phyloP scores from a whole-genome alignment of 2,329 filamentous ascomycete genomes.

The Daldinia sp. region DNA sequence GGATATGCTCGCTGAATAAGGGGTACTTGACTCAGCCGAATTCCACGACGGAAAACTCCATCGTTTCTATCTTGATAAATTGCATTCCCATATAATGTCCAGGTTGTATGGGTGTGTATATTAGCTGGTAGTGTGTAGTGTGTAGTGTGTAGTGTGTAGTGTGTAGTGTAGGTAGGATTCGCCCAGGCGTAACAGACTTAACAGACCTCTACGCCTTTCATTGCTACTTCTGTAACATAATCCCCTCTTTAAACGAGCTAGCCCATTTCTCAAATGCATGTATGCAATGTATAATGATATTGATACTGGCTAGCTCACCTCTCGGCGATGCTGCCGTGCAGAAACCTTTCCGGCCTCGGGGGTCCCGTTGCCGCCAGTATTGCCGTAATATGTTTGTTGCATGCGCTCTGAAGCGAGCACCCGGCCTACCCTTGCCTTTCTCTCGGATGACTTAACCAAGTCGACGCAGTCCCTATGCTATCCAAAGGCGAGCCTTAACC shows the following conservation, averaged over 20 bases:
- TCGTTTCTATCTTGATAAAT: background rate
- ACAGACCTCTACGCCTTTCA: background rate
- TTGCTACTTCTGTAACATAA: constrained; percentile 7
- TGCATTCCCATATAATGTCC: background rate
- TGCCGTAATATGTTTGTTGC: constrained; percentile 26
- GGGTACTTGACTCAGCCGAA: constrained; percentile 18
- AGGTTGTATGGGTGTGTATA: too few relatives aligned
- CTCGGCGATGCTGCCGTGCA: constrained; percentile 33
- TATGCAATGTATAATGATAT: constrained; percentile 30
- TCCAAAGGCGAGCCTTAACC: constrained; percentile 15
- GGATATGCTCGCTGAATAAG: constrained; percentile 11
- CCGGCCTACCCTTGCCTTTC: constrained; percentile 27
- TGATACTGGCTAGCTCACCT: constrained; percentile 27
- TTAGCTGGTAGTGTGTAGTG: background rate
- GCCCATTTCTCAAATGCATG: constrained; percentile 11
- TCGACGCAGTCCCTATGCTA: constrained; percentile 6
- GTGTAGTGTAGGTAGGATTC: too few relatives aligned
- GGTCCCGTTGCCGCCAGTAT: constrained; percentile 17
- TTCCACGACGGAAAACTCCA: background rate
- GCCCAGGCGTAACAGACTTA: constrained; percentile 2
- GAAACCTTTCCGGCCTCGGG: constrained; percentile 35
- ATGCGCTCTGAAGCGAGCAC: constrained; percentile 31
- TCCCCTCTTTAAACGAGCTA: constrained; percentile 21
- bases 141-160: too few relatives aligned
- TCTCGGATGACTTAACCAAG: constrained; percentile 28